Evolutionary conservation across 129 eudicot species (phyloP), one percentile per base, ranked within the genome.

Genomic region (Arctium minus): DNA sequence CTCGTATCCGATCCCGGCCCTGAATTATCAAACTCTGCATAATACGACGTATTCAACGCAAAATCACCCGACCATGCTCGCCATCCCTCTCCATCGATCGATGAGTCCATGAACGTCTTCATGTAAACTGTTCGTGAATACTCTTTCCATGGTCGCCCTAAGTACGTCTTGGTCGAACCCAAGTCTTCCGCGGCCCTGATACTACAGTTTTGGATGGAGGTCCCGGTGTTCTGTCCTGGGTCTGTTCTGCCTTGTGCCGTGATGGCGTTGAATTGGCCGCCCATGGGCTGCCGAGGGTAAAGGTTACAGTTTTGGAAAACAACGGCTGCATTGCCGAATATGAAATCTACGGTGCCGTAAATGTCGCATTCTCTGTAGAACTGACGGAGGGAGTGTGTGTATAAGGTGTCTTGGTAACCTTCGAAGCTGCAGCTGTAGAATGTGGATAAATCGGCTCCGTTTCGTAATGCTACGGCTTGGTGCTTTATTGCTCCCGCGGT

Each of bases 201-300:
- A 0, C 83, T 87, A 79, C 97, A 92, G 50, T 90, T 87, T 30
- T 91, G 92, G 62, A 92, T 86, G 0, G 91, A 81, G 38, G 89
- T 89, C 10, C 98, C 98, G 0, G 98, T 95, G 89, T 91, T 93
- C 50, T 95, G 98, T 30, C 90, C 89, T 0, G 93, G 98, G 73
- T 92, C 97, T 0, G 98, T 91, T 76, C 98, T 74, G 9, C 98
- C 98, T 33, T 94, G 97, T 2, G 98, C 98, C 0, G 98, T 94
- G 36, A 94, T 92, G 37, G 91, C 94, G 33, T 94, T 92, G 90
- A 88, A 95, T 18, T 95, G 97, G 8, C 84, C 75, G 8, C 83
- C 42, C 86, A 92, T 77, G 0, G 98, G 98, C 5, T 84, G 79
- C 2, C 97, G 92, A 1, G 98, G 97, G 78, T 93, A 93, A 0